Percentiles rank a stretch among this genome's conserved stretches.
These are phyloP conservation scores for Casuarina cunninghamiana DNA, from an alignment of 306 rosid genomes.

Conservation along the genomic window DNA sequence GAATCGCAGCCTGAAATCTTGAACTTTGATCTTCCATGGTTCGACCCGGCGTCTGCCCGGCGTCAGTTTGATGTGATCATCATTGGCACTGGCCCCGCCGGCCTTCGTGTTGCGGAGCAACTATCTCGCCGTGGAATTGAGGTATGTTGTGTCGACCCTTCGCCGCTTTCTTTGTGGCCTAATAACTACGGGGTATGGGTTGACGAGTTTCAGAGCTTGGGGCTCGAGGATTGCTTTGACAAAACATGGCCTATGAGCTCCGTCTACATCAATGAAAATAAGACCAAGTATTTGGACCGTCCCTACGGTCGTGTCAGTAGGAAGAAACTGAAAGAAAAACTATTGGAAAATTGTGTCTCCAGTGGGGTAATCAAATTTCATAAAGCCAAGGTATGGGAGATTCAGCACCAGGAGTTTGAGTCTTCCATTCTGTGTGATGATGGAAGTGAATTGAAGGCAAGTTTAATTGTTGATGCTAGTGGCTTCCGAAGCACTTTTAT, in stretches of 20 bases:
- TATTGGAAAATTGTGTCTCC: constrained; percentile 52
- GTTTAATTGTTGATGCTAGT: constrained; percentile 79
- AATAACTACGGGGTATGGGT: constrained; percentile 89
- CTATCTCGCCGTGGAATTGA: constrained; percentile 59
- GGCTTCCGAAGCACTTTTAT: constrained; percentile 60
- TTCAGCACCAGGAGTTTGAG: constrained; percentile 57
- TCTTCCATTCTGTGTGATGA: constrained; percentile 60
- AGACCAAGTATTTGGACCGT: constrained; percentile 63
- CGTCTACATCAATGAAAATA: constrained; percentile 48
- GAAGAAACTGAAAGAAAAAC: constrained; percentile 51
- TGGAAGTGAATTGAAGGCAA: constrained; percentile 56
- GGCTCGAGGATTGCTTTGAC: constrained; percentile 65
- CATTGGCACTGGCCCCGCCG: constrained; percentile 80
- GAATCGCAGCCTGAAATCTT: constrained; percentile 39
- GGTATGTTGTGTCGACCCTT: constrained; percentile 87
- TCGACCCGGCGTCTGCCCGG: constrained; percentile 37
- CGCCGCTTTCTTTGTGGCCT: constrained; percentile 80
- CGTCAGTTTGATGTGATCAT: constrained; percentile 57
- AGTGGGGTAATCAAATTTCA: constrained; percentile 70
- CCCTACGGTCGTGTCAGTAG: constrained; percentile 63
- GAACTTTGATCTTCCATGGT: constrained; percentile 59
- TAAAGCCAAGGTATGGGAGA: constrained; percentile 64
- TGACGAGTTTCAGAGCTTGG: constrained; percentile 68
- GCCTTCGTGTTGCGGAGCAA: constrained; percentile 70
- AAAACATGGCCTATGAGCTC: constrained; percentile 73